Percentiles rank a stretch among this genome's conserved stretches.
Conservation (phyloP, 805 yeast species). For the Ogataea ramenticola region DNA sequence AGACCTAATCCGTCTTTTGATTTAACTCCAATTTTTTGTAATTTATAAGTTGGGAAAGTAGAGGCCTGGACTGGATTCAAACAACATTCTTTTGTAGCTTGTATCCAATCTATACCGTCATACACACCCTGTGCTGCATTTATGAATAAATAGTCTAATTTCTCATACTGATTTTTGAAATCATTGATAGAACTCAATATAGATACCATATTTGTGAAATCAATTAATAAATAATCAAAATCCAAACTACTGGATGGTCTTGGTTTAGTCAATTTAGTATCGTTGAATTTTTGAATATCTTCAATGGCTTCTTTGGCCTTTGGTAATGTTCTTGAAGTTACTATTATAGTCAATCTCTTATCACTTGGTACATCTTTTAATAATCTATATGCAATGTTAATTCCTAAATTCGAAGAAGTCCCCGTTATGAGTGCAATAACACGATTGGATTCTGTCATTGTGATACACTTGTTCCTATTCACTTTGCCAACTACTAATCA, state of each 20-base stretch:
- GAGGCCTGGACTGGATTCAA: slow-evolving; percentile 69
- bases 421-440: slow-evolving; percentile 29
- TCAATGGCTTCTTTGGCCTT: slow-evolving; percentile 72
- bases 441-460: slow-evolving; percentile 4
- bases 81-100: slow-evolving; percentile 62
- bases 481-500: too few relatives aligned
- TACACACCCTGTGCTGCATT: slow-evolving; percentile 90
- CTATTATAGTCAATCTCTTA: slow-evolving; percentile 64
- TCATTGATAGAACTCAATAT: slow-evolving; percentile 70
- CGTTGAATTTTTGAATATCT: slow-evolving; percentile 40
- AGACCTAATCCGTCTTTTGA: slow-evolving; percentile 77
- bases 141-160: slow-evolving; percentile 72
- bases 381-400: slow-evolving; percentile 76
- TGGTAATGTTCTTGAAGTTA: slow-evolving; percentile 85
- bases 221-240: slow-evolving; percentile 85
- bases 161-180: slow-evolving; percentile 51
- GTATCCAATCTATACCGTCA: slow-evolving; percentile 80
- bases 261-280: slow-evolving; percentile 20
- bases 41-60: slow-evolving; percentile 82
- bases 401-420: slow-evolving; percentile 63
- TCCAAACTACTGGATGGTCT: slow-evolving; percentile 53
- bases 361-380: slow-evolving; percentile 50
- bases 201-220: slow-evolving; percentile 85
- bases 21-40: slow-evolving; percentile 71
- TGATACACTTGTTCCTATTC: too few relatives aligned